phyloP scores from a whole-genome alignment of 306 rosid genomes.

The Fagus crenata region DNA sequence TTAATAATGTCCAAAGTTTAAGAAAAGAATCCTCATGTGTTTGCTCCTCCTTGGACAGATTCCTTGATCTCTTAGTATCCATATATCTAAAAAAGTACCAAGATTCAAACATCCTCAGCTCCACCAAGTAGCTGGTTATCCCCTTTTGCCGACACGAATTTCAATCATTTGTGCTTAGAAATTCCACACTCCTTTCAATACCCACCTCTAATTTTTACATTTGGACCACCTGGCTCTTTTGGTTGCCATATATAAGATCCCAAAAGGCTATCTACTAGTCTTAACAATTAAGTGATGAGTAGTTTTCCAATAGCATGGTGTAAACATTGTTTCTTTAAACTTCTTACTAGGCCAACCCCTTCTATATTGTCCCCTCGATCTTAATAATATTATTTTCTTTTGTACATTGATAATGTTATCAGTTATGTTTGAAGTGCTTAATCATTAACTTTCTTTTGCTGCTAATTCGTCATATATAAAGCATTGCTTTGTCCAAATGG shows the following conservation, averaged over 20 bases:
- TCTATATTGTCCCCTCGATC: too few species aligned
- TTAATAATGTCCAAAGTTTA: conserved; percentile 32
- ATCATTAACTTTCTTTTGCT: too few species aligned
- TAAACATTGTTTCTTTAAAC: background rate
- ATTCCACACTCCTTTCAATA: background rate
- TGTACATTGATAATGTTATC: too few species aligned
- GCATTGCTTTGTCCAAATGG: too few species aligned
- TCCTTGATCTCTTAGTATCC: conserved; percentile 25
- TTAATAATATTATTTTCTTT: too few species aligned
- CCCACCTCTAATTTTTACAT: background rate
- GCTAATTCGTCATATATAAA: too few species aligned
- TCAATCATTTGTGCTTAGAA: conserved; percentile 4
- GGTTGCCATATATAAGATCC: background rate
- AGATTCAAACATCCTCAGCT: conserved; percentile 7
- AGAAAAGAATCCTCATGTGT: conserved; percentile 9
- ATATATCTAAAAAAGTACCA: background rate
- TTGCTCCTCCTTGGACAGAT: conserved; percentile 8
- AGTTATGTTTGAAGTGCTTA: too few species aligned
- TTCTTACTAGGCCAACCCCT: too few species aligned
- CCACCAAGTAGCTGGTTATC: background rate
- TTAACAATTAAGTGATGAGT: background rate
- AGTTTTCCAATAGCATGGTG: background rate
- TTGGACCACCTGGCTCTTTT: background rate
- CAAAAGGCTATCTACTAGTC: background rate
- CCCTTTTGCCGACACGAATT: conserved; percentile 27